A percentile compares a stretch with the other conserved stretches of the same genome.
Conservation (phyloP, 1,284 basidiomycete species). For the Porogramme epimiltina region DNA sequence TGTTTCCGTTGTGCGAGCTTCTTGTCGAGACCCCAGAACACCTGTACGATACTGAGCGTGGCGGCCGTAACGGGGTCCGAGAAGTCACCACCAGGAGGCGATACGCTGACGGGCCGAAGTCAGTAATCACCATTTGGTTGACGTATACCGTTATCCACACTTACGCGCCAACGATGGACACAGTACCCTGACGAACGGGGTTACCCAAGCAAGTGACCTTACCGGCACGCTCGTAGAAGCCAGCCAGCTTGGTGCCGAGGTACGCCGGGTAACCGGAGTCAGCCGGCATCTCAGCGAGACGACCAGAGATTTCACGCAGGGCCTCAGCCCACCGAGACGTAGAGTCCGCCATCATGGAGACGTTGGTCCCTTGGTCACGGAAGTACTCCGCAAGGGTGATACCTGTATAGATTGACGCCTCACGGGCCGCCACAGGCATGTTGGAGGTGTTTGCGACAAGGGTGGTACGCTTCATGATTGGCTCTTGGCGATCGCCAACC, state of each 20-base stretch:
- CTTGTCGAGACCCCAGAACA: constrained; percentile 97
- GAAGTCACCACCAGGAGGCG: constrained; percentile 98
- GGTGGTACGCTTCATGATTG: constrained; percentile 99
- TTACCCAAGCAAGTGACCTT: constrained; percentile 93
- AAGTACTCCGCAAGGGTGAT: constrained; percentile 99
- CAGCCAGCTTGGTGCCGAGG: constrained; percentile 92
- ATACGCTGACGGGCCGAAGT: constrained; percentile 64
- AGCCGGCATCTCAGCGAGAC: constrained; percentile 99
- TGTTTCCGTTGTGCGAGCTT: constrained; percentile 97
- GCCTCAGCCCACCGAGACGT: constrained; percentile 99
- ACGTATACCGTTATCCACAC: constrained; percentile 35
- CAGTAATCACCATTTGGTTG: constrained; percentile 2
- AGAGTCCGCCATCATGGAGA: constrained; percentile 99
- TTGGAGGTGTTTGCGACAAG: constrained; percentile 99
- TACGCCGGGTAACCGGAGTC: constrained; percentile 99
- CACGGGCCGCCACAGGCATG: constrained; percentile 99
- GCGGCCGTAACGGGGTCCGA: constrained; percentile 98
- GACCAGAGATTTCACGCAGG: constrained; percentile 98
- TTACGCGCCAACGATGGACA: constrained; percentile 98
- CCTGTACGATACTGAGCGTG: constrained; percentile 98
- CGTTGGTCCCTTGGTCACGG: constrained; percentile 97
- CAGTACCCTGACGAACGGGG: constrained; percentile 88
- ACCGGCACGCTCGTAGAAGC: constrained; percentile 99
- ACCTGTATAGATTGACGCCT: constrained; percentile 99
- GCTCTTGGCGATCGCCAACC: constrained; percentile 90